A percentile compares a stretch with the other conserved stretches of the same genome.
These are phyloP conservation scores for Linnemannia hyalina DNA, from an alignment of 192 early-diverging fungal genomes.

Conservation along the genomic window DNA sequence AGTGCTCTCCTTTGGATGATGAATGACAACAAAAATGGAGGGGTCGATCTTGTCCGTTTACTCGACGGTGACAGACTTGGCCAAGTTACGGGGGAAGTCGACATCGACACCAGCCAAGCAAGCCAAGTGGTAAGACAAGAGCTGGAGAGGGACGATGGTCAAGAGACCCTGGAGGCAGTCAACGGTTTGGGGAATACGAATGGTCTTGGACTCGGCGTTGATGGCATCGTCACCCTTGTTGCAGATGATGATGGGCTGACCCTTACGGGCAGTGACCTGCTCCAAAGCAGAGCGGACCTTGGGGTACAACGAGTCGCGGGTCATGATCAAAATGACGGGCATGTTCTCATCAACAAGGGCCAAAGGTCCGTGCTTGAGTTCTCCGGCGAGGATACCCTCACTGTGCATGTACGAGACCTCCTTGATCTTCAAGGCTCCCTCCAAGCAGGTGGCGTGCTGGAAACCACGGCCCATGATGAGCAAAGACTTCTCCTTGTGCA, in stretches of 20 bases:
- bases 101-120: slow-evolving; percentile 94
- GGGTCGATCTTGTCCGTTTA: slow-evolving; percentile 94
- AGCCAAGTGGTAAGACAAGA: slow-evolving; percentile 97
- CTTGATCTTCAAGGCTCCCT: slow-evolving; percentile 99
- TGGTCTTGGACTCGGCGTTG: slow-evolving; percentile 76
- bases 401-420: slow-evolving; percentile 99
- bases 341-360: slow-evolving; percentile 98
- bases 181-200: slow-evolving; percentile 92
- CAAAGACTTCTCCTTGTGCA: slow-evolving; percentile 91
- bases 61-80: slow-evolving; percentile 72
- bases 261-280: slow-evolving; percentile 97
- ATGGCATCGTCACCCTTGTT: slow-evolving; percentile 88
- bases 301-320: slow-evolving; percentile 94
- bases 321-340: slow-evolving; percentile 98
- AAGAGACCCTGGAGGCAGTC: slow-evolving; percentile 96
- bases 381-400: slow-evolving; percentile 98
- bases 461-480: slow-evolving; percentile 98
- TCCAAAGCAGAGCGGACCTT: slow-evolving; percentile 93
- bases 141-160: slow-evolving; percentile 95
- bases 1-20: not conserved
- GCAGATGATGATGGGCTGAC: slow-evolving; percentile 96
- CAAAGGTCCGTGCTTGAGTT: slow-evolving; percentile 98
- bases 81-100: slow-evolving; percentile 96
- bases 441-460: slow-evolving; percentile 97
- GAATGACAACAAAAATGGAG: slow-evolving; percentile 71